These are phyloP conservation scores for Nepenthes alata DNA, from an alignment of 179 eudicot species.

Conservation along the genomic window DNA sequence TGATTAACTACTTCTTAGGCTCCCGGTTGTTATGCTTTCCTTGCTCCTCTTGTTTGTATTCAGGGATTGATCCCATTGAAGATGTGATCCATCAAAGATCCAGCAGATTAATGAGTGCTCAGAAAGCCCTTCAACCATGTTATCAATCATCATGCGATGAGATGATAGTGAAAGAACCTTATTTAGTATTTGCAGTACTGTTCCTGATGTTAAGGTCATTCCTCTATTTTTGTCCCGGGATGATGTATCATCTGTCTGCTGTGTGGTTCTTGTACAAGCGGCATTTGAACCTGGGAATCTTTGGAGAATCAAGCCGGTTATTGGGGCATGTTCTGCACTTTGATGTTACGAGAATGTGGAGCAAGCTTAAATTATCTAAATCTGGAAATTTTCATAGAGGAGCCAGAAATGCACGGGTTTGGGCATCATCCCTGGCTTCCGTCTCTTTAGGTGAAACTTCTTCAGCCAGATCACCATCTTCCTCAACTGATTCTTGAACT, in stretches of 20 bases:
- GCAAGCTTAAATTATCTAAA: constrained; percentile 29
- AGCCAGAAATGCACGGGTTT: constrained; percentile 32
- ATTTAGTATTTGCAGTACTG: constrained; percentile 18
- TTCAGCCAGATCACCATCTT: constrained; percentile 15
- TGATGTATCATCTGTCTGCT: constrained; percentile 15
- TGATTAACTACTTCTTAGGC: too few relatives aligned
- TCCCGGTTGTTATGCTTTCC: neutral
- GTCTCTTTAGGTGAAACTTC: constrained; percentile 38
- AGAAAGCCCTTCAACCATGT: constrained; percentile 13
- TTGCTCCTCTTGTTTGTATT: constrained; percentile 1
- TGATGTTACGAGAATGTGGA: constrained; percentile 27
- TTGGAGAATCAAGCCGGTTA: constrained; percentile 30
- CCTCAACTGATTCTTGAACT: constrained; percentile 7
- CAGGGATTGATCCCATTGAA: constrained; percentile 25
- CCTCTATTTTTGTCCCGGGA: constrained; percentile 23
- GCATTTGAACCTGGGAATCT: constrained; percentile 23
- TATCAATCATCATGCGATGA: constrained; percentile 19
- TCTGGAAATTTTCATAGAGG: constrained; percentile 27
- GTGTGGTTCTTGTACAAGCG: constrained; percentile 20
- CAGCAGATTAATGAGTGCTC: constrained; percentile 4
- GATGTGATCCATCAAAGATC: constrained; percentile 9
- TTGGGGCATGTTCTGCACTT: constrained; percentile 23
- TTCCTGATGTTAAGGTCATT: constrained; percentile 25
- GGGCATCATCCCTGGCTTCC: constrained; percentile 47
- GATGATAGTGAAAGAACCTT: constrained; percentile 27